phyloP scores from a whole-genome alignment of 2,329 filamentous ascomycete species.

The Metarhizium robertsii region DNA sequence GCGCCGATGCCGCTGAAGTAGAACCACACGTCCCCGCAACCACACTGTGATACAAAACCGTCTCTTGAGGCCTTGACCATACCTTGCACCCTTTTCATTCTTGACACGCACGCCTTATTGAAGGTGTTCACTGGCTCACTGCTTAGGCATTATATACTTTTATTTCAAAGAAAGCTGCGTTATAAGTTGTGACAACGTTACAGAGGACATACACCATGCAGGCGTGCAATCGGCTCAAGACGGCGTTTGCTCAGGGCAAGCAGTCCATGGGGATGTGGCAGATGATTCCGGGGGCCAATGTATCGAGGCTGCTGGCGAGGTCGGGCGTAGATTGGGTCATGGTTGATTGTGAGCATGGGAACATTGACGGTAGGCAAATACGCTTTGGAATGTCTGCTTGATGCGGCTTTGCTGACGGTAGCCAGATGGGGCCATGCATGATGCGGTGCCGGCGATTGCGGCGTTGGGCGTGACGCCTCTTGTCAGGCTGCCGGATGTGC shows the following conservation, averaged over 20 bases:
- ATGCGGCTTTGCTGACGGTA: not conserved
- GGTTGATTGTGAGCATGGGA: slow-evolving; percentile 46
- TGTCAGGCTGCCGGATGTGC: slow-evolving; percentile 43
- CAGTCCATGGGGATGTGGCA: slow-evolving; percentile 52
- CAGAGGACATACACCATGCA: slow-evolving; percentile 23
- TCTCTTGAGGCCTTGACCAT: not conserved
- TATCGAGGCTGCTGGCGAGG: slow-evolving; percentile 50
- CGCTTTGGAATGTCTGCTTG: not conserved
- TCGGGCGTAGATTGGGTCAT: slow-evolving; percentile 58
- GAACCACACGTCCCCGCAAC: not conserved
- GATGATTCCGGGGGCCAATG: slow-evolving; percentile 51
- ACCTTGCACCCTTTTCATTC: not conserved
- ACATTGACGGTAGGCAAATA: slow-evolving; percentile 32
- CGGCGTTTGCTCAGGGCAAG: slow-evolving; percentile 36
- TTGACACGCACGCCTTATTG: not conserved
- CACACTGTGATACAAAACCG: no score
- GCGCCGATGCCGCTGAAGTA: not conserved
- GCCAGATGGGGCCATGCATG: slow-evolving; percentile 41
- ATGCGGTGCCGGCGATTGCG: slow-evolving; percentile 42
- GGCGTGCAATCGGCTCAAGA: slow-evolving; percentile 37
- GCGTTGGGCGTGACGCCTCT: slow-evolving; percentile 33
- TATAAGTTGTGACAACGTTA: not conserved
- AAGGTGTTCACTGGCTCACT: not conserved
- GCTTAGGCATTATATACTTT: not conserved
- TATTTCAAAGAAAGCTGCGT: not conserved